phyloP scores from a whole-genome alignment of 169 alveolate species.

The Plasmodium knowlesi region DNA sequence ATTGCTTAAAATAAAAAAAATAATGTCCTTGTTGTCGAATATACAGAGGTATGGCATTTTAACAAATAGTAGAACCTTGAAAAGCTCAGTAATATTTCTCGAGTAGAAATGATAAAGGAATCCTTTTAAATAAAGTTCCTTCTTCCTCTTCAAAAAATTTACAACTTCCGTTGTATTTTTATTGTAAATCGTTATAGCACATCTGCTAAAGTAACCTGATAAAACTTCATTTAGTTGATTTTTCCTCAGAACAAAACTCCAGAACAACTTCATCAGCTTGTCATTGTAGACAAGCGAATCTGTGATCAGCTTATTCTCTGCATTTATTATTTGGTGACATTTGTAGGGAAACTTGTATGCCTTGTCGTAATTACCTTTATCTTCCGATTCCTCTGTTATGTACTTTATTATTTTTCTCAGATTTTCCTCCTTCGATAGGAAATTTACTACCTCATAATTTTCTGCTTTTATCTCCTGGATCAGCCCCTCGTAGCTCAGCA shows the following conservation, averaged over 20 bases:
- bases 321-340: slow-evolving; percentile 55
- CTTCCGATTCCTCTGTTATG: slow-evolving; percentile 40
- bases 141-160: slow-evolving; percentile 41
- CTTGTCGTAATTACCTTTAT: slow-evolving; percentile 31
- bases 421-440: slow-evolving; percentile 33
- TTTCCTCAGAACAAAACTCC: slow-evolving; percentile 40
- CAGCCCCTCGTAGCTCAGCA: slow-evolving; percentile 49
- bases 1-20: slow-evolving; percentile 38
- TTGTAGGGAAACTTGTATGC: slow-evolving; percentile 51
- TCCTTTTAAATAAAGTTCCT: slow-evolving; percentile 47
- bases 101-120: slow-evolving; percentile 65
- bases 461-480: slow-evolving; percentile 57
- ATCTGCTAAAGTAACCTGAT: slow-evolving; percentile 62
- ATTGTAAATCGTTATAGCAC: slow-evolving; percentile 64
- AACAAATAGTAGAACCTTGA: slow-evolving; percentile 51
- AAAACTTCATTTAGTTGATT: slow-evolving; percentile 64
- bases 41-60: slow-evolving; percentile 39
- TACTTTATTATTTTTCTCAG: slow-evolving; percentile 25
- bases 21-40: slow-evolving; percentile 54
- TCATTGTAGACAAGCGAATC: slow-evolving; percentile 51
- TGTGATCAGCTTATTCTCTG: slow-evolving; percentile 48
- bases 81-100: slow-evolving; percentile 61
- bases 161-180: slow-evolving; percentile 62
- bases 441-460: slow-evolving; percentile 25
- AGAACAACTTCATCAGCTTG: slow-evolving; percentile 41